These are phyloP conservation scores for Paratinospora sagittata DNA, from an alignment of 164 flowering plant species.

Conservation along the genomic window DNA sequence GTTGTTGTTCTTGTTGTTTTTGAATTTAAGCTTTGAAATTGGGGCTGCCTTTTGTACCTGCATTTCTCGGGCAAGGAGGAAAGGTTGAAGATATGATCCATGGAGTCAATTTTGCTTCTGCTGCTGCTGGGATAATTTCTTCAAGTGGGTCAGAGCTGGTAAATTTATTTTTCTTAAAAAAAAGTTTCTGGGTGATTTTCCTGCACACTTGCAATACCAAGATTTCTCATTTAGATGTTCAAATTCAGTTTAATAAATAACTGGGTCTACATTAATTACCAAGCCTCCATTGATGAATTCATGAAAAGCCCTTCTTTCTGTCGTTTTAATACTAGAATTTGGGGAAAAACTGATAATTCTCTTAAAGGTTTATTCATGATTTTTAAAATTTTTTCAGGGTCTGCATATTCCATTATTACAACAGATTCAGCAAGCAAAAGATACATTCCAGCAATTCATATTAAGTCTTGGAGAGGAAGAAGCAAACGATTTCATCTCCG, in stretches of 20 bases:
- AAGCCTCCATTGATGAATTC: too few species aligned
- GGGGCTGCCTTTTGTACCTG: conserved; percentile 82
- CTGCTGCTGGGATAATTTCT: conserved; percentile 83
- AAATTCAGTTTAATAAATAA: too few species aligned
- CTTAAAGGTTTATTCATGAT: not conserved
- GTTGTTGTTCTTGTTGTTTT: not conserved
- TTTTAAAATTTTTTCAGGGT: conserved; percentile 46
- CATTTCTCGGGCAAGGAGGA: conserved; percentile 64
- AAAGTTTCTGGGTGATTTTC: not conserved
- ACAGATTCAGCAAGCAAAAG: conserved; percentile 77
- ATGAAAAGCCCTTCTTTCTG: too few species aligned
- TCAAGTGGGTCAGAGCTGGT: conserved; percentile 90
- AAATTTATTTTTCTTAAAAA: conserved; percentile 10
- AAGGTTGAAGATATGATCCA: conserved; percentile 56
- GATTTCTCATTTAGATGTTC: too few species aligned
- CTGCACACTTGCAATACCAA: not conserved
- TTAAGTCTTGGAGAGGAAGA: conserved; percentile 58
- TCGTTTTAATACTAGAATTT: too few species aligned
- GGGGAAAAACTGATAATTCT: too few species aligned
- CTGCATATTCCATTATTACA: conserved; percentile 67
- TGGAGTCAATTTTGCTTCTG: conserved; percentile 92
- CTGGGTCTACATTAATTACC: too few species aligned
- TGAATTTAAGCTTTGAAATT: conserved; percentile 51
- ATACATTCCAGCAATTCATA: conserved; percentile 63
- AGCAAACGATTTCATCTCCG: conserved; percentile 48